Percentiles rank a stretch among this genome's conserved stretches.
Evolutionary conservation across 2,329 filamentous ascomycete species (phyloP).

Genomic region (Trichoderma brevicompactum): DNA sequence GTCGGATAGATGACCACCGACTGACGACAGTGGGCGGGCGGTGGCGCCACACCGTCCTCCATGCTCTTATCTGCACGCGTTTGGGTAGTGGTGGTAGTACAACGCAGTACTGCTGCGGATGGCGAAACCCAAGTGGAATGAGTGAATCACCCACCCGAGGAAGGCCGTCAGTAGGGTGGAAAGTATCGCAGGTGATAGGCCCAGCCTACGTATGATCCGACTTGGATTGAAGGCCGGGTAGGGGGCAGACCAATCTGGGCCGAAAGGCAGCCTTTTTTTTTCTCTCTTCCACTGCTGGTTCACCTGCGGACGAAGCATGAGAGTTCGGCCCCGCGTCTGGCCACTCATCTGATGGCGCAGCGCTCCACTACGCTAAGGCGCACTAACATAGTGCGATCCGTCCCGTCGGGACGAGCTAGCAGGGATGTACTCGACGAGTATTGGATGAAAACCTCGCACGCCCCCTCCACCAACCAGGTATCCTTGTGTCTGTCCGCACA

Average conservation of each 20-base stretch:
- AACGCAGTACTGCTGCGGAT: background rate
- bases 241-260: slow-evolving; percentile 16
- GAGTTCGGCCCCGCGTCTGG: slow-evolving; percentile 30
- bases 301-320: slow-evolving; percentile 27
- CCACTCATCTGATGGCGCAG: slow-evolving; percentile 36
- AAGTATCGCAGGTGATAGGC: slow-evolving; percentile 1
- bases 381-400: slow-evolving; percentile 42
- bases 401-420: slow-evolving; percentile 45
- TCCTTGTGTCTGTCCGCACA: slow-evolving; percentile 11
- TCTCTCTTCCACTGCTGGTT: slow-evolving; percentile 13
- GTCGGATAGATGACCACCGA: slow-evolving; percentile 15
- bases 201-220: slow-evolving; percentile 4
- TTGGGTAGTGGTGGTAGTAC: background rate
- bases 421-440: slow-evolving; percentile 26
- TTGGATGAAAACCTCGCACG: slow-evolving; percentile 32
- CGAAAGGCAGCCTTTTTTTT: slow-evolving; percentile 14
- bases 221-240: slow-evolving; percentile 1
- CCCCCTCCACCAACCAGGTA: slow-evolving; percentile 28
- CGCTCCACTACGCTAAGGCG: slow-evolving; percentile 34
- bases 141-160: slow-evolving; percentile 3
- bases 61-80: slow-evolving; percentile 5
- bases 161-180: slow-evolving; percentile 8
- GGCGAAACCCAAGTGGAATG: slow-evolving; percentile 14
- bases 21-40: slow-evolving; percentile 14
- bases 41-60: slow-evolving; percentile 20